phyloP scores from a whole-genome alignment of 257 asterid species.

The Rehmannia glutinosa region DNA sequence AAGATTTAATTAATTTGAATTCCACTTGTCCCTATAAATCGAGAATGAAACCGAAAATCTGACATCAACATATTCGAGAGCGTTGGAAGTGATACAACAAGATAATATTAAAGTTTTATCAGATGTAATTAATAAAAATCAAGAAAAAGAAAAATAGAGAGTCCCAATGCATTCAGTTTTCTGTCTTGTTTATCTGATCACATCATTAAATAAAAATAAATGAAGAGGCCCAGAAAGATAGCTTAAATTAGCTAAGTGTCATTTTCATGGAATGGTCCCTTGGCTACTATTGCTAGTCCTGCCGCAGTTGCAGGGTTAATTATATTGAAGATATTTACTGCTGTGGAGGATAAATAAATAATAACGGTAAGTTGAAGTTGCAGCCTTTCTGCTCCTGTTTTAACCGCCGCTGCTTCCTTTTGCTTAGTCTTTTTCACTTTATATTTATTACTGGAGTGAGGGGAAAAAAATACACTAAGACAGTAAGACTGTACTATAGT shows the following conservation, averaged over 20 bases:
- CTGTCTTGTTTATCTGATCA: slow-evolving; percentile 17
- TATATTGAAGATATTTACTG: slow-evolving; percentile 14
- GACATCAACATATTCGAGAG: no score
- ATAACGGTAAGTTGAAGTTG: no score
- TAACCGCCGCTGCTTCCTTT: no score
- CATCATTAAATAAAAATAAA: slow-evolving; percentile 27
- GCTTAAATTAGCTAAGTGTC: slow-evolving; percentile 33
- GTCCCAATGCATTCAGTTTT: slow-evolving; percentile 24
- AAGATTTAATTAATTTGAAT: no score
- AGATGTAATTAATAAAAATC: neutral
- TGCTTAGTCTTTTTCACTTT: no score
- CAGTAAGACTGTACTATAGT: no score
- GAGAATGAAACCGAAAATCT: no score
- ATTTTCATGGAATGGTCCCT: slow-evolving; percentile 38
- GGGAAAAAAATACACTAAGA: no score
- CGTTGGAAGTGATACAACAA: neutral
- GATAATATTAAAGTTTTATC: neutral
- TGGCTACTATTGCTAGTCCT: neutral
- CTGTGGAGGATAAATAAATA: neutral
- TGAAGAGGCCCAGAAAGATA: slow-evolving; percentile 26
- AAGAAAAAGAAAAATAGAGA: neutral
- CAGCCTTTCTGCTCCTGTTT: no score
- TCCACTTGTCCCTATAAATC: neutral
- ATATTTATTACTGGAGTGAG: no score
- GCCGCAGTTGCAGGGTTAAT: slow-evolving; percentile 14